phyloP scores from a whole-genome alignment of 2,329 filamentous ascomycete species.

The Zymoseptoria ardabiliae region DNA sequence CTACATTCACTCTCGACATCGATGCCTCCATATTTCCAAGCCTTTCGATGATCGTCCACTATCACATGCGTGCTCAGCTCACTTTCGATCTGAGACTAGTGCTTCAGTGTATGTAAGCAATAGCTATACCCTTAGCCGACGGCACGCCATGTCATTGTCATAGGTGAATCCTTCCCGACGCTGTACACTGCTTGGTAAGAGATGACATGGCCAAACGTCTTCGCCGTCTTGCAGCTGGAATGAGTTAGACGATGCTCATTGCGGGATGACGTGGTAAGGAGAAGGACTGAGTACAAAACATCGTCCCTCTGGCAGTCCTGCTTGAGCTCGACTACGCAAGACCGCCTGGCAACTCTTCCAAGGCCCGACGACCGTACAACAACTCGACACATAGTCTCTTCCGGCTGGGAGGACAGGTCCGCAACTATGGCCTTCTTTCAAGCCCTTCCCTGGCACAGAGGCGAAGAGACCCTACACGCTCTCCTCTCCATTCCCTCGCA shows the following conservation, averaged over 20 bases:
- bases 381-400: neutral
- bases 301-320: neutral
- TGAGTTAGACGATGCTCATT: neutral
- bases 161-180: neutral
- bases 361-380: neutral
- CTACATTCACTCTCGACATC: too few relatives aligned
- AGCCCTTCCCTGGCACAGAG: slow-evolving; percentile 11
- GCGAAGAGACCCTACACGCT: neutral
- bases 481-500: slow-evolving; percentile 38
- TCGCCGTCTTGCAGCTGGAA: neutral
- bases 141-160: neutral
- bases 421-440: slow-evolving; percentile 11
- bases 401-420: too few relatives aligned
- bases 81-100: neutral
- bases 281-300: neutral
- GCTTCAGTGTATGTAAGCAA: neutral
- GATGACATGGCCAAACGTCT: neutral
- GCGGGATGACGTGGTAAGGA: neutral
- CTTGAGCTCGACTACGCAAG: neutral
- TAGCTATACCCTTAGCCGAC: neutral
- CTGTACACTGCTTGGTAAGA: neutral
- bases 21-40: neutral
- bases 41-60: neutral
- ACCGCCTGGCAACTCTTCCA: too few relatives aligned
- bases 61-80: neutral